These are phyloP conservation scores for Linum usitatissimum DNA, from an alignment of 345 rosid genomes.

Conservation along the genomic window DNA sequence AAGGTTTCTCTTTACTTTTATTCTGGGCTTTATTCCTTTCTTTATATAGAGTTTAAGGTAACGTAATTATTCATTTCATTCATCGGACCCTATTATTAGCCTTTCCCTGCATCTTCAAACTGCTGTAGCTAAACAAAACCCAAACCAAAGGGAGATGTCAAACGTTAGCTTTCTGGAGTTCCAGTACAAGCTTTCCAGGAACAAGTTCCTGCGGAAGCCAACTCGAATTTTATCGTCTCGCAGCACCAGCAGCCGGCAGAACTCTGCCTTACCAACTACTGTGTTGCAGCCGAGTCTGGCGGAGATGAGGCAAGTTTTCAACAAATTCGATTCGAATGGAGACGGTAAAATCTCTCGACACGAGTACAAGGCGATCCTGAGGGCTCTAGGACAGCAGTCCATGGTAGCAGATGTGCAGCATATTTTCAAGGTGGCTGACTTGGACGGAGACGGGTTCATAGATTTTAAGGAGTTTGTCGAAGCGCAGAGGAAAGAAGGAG, in stretches of 20 bases:
- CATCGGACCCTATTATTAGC: background rate
- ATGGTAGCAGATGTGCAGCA: constrained; percentile 37
- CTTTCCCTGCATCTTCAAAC: background rate
- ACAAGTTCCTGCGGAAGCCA: constrained; percentile 41
- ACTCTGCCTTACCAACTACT: constrained; percentile 25
- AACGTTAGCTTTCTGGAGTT: constrained; percentile 52
- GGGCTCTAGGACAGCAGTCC: constrained; percentile 48
- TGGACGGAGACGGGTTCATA: constrained; percentile 78
- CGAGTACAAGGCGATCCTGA: constrained; percentile 60
- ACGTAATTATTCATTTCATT: background rate
- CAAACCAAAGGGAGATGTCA: constrained; percentile 22
- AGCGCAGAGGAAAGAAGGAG: constrained; percentile 51
- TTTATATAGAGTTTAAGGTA: no score
- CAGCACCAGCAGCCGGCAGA: constrained; percentile 47
- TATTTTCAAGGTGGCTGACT: constrained; percentile 57
- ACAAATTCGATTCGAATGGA: constrained; percentile 59
- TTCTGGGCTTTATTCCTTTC: background rate
- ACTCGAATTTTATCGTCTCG: constrained; percentile 47
- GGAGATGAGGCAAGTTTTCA: constrained; percentile 62
- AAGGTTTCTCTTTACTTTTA: background rate
- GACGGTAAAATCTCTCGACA: constrained; percentile 77
- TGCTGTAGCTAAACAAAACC: background rate
- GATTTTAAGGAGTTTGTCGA: constrained; percentile 70
- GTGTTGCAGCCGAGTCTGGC: constrained; percentile 38
- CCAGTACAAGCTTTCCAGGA: constrained; percentile 61